Evolutionary conservation across 1,284 basidiomycete genomes (phyloP).

Genomic region (Paramarasmius palmivorus): DNA sequence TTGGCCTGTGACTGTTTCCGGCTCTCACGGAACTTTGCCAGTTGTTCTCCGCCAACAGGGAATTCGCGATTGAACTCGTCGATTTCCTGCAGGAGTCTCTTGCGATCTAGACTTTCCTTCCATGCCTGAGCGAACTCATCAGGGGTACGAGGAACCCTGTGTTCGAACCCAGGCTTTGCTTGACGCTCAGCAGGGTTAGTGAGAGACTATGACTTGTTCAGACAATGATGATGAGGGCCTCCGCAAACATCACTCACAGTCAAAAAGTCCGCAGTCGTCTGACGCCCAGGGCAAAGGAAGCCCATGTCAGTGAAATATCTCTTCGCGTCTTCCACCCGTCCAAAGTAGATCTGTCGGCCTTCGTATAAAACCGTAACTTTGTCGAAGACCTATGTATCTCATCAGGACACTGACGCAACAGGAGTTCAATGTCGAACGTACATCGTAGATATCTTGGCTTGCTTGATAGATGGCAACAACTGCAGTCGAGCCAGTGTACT

Average conservation of each 20-base stretch:
- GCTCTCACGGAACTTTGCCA: conserved; percentile 35
- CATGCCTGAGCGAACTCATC: conserved; percentile 49
- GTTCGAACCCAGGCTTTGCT: conserved; percentile 41
- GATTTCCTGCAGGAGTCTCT: conserved; percentile 32
- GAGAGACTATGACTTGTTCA: conserved; percentile 29
- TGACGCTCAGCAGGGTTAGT: conserved; percentile 60
- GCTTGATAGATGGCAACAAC: conserved; percentile 46
- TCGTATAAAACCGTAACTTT: conserved; percentile 40
- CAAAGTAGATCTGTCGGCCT: conserved; percentile 54
- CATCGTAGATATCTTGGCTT: conserved; percentile 41
- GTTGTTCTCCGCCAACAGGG: conserved; percentile 33
- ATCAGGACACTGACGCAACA: background rate
- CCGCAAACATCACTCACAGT: conserved; percentile 24
- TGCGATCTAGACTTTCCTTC: conserved; percentile 29
- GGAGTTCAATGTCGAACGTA: background rate
- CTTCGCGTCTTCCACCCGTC: conserved; percentile 48
- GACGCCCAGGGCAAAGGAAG: conserved; percentile 56
- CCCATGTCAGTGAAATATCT: conserved; percentile 72
- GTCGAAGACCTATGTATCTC: conserved; percentile 31
- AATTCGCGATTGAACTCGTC: conserved; percentile 31
- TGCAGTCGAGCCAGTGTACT: conserved; percentile 15
- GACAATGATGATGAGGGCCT: background rate
- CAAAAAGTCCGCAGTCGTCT: conserved; percentile 74
- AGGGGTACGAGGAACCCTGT: conserved; percentile 52
- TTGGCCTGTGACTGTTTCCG: conserved; percentile 40